These are phyloP conservation scores for Penstemon davidsonii DNA, from an alignment of 257 asterid genomes.

Conservation along the genomic window DNA sequence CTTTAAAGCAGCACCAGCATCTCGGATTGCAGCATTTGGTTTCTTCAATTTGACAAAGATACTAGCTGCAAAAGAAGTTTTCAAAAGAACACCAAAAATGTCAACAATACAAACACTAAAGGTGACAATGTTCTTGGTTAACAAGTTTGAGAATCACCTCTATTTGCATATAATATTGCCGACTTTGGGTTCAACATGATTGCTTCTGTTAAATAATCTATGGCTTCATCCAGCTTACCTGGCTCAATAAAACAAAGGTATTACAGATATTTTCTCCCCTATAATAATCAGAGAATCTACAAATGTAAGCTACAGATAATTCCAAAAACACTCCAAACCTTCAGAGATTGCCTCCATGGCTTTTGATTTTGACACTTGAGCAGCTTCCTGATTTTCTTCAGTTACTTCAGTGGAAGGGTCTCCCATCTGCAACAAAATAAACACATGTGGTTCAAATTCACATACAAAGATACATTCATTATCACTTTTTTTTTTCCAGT, in stretches of 20 bases:
- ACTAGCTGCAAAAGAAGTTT: conserved; percentile 40
- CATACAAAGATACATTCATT: background rate
- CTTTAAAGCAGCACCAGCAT: conserved; percentile 72
- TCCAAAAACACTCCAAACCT: conserved; percentile 30
- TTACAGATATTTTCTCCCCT: background rate
- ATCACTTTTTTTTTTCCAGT: conserved; percentile 17
- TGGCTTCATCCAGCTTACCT: conserved; percentile 43
- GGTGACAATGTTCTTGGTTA: too few species aligned
- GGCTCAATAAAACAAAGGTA: conserved; percentile 19
- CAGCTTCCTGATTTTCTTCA: conserved; percentile 49
- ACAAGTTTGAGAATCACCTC: conserved; percentile 44
- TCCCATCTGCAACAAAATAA: conserved; percentile 53
- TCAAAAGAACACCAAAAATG: conserved; percentile 14
- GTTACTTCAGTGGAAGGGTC: conserved; percentile 54
- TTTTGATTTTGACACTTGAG: conserved; percentile 48
- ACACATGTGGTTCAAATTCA: background rate
- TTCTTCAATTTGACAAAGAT: conserved; percentile 61
- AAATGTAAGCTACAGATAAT: background rate
- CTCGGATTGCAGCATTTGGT: conserved; percentile 80
- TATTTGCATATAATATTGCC: conserved; percentile 53
- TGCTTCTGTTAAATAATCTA: conserved; percentile 51
- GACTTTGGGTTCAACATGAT: conserved; percentile 57
- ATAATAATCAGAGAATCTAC: background rate
- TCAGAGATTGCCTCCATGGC: conserved; percentile 57
- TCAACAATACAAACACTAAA: background rate